Evolutionary conservation across 345 rosid genomes (phyloP), one percentile per base, ranked within the genome.

Genomic region (Eucalyptus sideroxylon): DNA sequence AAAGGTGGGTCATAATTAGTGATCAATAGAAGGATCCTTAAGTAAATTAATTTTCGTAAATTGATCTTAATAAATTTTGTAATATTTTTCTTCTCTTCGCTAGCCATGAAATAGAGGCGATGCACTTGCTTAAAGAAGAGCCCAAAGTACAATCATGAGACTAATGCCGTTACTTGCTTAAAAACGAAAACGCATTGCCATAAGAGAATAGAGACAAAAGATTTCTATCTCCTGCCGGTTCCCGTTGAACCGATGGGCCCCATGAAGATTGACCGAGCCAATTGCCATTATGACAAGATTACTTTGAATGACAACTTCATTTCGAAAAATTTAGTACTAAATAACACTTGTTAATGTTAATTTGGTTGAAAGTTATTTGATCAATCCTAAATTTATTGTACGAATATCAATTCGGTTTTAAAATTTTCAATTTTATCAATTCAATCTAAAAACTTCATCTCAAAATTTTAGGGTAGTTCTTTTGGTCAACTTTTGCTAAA

Each of bases 141-240:
- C 47, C 77, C 93, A 89, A 88, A 90, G 87, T 87, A 90, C 91
- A 92, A 90, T 91, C 92, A 92, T 88, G 91, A 87, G 91, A 40
- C 60, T 85, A 50, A 89, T 87, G 93, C 94, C 93, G 93, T 90
- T 92, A 91, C 89, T 65, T 50, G 89, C 91, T 72, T 88, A 88
- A 91, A 69, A 89, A 91, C 89, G 88, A 91, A 91, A 88, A 89
- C 88, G 59, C 56, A 49, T 56, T 50, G 72, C 50, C 47, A 40
- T 6, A 11, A 24, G 47, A 77, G 30, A 40, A 77, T 77, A 77
- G 85, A 40, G 85, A 77, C 85, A 77, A 77, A 77, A 40, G 83
- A 77, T 72, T 37, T 37, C 47, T 72, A 44, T 37, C 83, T 40
- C 47, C 47, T 40, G 83, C 15, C 16, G 15, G 14, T 16, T 16